Evolutionary conservation across 352 stramenopile species (phyloP), one percentile per base, ranked within the genome.

Genomic region (Globisporangium parvum): DNA sequence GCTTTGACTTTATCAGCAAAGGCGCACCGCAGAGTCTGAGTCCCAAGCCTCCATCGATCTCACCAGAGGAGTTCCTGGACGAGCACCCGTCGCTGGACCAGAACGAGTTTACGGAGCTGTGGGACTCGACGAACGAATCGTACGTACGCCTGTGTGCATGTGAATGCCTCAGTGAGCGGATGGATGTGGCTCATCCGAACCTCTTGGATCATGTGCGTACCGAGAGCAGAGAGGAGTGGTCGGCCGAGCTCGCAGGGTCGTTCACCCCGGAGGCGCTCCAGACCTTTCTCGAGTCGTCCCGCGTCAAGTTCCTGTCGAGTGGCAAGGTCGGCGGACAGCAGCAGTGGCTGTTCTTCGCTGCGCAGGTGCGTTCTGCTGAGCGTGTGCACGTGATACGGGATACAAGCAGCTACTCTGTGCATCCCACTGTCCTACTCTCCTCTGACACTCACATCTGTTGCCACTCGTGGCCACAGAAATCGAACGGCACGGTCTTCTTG

Each of bases 401-500:
- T n/a, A n/a, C n/a, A n/a, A n/a, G n/a, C n/a, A n/a, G n/a, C n/a
- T n/a, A n/a, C n/a, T n/a, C n/a, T n/a, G n/a, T n/a, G n/a, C n/a
- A n/a, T n/a, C n/a, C n/a, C n/a, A n/a, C n/a, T n/a, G n/a, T 54
- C 59, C 1, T 60, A 8, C 21, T 31, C 2, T 41, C 9, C 9
- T 21, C 24, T 48, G n/a, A 3, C 6, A 37, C 31, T 37, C 31
- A 11, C 31, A 12, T 8, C 11, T 21, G 20, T 31, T 26, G 45
- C 17, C 28, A 10, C 20, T 41, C 15, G 8, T 42, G 6, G 24
- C 14, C 14, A 18, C 49, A 94, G 84, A 70, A 79, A 67, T 72
- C 67, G 8, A 87, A 91, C 49, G 78, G 77, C 46, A 92, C 83
- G 12, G 58, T 90, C n/a, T 95, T 91, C 59, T 62, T 95, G 60